Conservation (phyloP, 2,329 filamentous ascomycete species). For the Fusarium globosum region DNA sequence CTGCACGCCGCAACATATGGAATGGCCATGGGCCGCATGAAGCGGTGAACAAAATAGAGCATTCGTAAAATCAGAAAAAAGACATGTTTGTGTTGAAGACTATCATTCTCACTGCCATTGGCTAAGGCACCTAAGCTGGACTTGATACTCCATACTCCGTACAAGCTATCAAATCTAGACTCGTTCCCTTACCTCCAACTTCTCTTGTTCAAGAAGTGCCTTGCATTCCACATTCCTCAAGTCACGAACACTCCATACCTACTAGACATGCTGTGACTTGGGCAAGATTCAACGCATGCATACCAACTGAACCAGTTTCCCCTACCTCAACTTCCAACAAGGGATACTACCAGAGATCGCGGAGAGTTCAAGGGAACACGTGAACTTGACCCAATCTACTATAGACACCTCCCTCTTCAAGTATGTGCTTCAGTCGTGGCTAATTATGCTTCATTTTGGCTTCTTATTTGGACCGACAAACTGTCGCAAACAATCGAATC, state of each 20-base stretch:
- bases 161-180: not conserved
- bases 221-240: slow-evolving; percentile 25
- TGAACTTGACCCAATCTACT: not conserved
- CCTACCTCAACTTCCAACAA: slow-evolving; percentile 2
- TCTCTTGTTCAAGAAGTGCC: slow-evolving; percentile 9
- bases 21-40: not conserved
- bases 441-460: slow-evolving; percentile 23
- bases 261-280: not conserved
- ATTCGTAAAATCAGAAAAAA: not conserved
- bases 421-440: not conserved
- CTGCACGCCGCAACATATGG: not conserved
- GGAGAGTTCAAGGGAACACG: not conserved
- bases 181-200: not conserved
- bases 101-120: not conserved
- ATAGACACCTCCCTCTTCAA: not conserved
- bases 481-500: slow-evolving; percentile 17
- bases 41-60: slow-evolving; percentile 14
- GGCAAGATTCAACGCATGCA: not conserved
- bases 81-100: not conserved
- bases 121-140: not conserved
- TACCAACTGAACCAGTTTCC: not conserved
- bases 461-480: slow-evolving; percentile 18
- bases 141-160: not conserved
- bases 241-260: not conserved
- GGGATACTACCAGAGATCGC: not conserved